These are phyloP conservation scores for Lotmaria passim DNA, from an alignment of 208 protist species.

Conservation along the genomic window DNA sequence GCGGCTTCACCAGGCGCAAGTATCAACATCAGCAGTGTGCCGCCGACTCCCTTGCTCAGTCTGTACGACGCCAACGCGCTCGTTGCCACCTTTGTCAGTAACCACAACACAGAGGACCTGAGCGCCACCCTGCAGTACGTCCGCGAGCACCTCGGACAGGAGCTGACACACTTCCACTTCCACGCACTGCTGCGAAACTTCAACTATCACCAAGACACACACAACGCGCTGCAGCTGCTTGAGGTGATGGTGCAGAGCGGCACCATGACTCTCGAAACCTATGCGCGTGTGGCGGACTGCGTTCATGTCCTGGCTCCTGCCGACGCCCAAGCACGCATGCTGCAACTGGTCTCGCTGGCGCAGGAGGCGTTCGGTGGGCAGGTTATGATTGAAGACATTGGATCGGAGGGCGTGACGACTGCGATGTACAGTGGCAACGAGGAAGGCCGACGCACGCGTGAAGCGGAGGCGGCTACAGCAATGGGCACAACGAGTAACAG, in stretches of 20 bases:
- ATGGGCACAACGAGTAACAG: not conserved
- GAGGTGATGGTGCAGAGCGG: slow-evolving; percentile 69
- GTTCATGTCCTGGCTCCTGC: slow-evolving; percentile 64
- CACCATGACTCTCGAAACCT: slow-evolving; percentile 66
- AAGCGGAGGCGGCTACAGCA: slow-evolving; percentile 1
- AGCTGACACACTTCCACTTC: slow-evolving; percentile 71
- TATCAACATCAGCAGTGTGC: not conserved
- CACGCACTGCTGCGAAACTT: slow-evolving; percentile 84
- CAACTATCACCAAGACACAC: slow-evolving; percentile 68
- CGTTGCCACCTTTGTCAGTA: slow-evolving; percentile 63
- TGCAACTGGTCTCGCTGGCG: slow-evolving; percentile 48
- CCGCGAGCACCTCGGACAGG: slow-evolving; percentile 66
- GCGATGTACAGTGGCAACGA: slow-evolving; percentile 38
- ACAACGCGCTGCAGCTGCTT: slow-evolving; percentile 79
- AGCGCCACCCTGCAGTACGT: slow-evolving; percentile 77
- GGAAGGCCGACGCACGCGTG: slow-evolving; percentile 18
- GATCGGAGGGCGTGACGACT: slow-evolving; percentile 50
- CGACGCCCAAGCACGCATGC: slow-evolving; percentile 57
- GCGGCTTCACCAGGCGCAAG: not conserved
- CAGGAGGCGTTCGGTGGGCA: slow-evolving; percentile 62
- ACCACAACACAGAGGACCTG: slow-evolving; percentile 74
- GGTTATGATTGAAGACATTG: slow-evolving; percentile 32
- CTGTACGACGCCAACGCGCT: slow-evolving; percentile 77
- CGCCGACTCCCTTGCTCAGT: slow-evolving; percentile 12
- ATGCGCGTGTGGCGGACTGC: slow-evolving; percentile 73